Base-by-base conservation (phyloP, 768 basidiomycete genomes). In the Termitomyces bulborhizus region DNA sequence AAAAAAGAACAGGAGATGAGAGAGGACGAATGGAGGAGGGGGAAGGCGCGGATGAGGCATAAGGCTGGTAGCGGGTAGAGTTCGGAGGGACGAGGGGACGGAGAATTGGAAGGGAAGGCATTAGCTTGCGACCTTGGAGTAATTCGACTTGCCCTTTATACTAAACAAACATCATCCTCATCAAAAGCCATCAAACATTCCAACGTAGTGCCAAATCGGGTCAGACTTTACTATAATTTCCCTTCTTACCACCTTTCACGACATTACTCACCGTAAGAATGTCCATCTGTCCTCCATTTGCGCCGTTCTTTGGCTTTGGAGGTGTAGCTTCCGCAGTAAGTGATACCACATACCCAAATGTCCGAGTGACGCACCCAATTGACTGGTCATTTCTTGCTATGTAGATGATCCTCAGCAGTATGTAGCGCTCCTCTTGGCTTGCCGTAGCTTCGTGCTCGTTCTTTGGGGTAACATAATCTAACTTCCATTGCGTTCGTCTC, bases 301-400 rank as follows among this genome's bases (percentile, higher is more conserved):
- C 95, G 49, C 91, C 93, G 50, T 98, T 98, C 84, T 97, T 98
- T 69, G 96, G 95, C 27, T 95, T 99, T 69, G 95, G 89, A 48
- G 96, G 96, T 49, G 96, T 98, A 31, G 90, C 93, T n/a, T 81
- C 88, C 26, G 85, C 96, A 48, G 96, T 97, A 63, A 72, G 90
- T 70, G 32, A 21, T 46, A 16, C 47, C 27, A 37, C 16, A 45
- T 39, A 43, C 34, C 51, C 45, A 32, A n/a, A 24, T 21, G n/a
- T 54, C 31, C 34, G 43, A 57, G 41, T 40, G 26, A 50, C 49
- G 26, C 49, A 55, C 32, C 41, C 21, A 37, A 18, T 32, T 41
- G 45, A 54, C 36, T 55, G 24, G 47, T 48, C 15, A 13, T 47
- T 34, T 24, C 24, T 36, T 40, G 15, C 11, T 1, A 34, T 54